A percentile compares a stretch with the other conserved stretches of the same genome.
Evolutionary conservation across 441 rosid genomes (phyloP).

Genomic region (Brassica hybrid): DNA sequence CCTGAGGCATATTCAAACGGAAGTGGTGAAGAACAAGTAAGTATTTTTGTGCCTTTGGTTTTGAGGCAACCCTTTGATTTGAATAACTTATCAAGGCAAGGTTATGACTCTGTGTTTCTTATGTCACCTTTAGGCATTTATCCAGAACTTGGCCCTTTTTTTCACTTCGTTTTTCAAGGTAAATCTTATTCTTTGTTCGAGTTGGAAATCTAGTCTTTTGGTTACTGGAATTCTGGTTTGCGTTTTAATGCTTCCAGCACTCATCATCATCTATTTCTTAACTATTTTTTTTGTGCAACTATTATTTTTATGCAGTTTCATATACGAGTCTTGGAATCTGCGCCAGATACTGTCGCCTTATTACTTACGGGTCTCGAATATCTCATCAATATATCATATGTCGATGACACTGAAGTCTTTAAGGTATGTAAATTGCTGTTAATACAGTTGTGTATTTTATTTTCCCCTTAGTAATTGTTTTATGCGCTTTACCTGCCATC

Average conservation of each 20-base stretch:
- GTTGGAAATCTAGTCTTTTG: neutral
- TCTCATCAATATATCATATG: conserved; percentile 89
- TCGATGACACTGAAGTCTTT: conserved; percentile 99
- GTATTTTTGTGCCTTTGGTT: conserved; percentile 38
- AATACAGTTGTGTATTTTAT: neutral
- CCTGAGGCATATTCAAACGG: conserved; percentile 96
- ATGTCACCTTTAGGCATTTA: conserved; percentile 78
- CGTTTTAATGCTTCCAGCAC: neutral
- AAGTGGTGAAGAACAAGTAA: conserved; percentile 88
- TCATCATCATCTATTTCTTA: conserved; percentile 1
- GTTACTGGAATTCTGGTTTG: neutral
- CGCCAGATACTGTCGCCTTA: conserved; percentile 66
- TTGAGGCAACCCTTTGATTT: neutral
- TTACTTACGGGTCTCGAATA: conserved; percentile 90
- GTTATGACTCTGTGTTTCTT: neutral
- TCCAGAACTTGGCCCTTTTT: conserved; percentile 95
- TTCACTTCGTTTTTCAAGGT: conserved; percentile 97
- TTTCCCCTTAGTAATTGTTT: neutral
- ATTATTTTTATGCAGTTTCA: conserved; percentile 62
- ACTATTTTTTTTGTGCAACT: neutral
- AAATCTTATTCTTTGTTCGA: conserved; percentile 30
- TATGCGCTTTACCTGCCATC: neutral
- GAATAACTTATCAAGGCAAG: conserved; percentile 4
- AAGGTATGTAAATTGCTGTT: conserved; percentile 60
- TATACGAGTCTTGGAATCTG: conserved; percentile 81